Conservation (phyloP, 2,329 filamentous ascomycete species). For the Monilinia laxa region DNA sequence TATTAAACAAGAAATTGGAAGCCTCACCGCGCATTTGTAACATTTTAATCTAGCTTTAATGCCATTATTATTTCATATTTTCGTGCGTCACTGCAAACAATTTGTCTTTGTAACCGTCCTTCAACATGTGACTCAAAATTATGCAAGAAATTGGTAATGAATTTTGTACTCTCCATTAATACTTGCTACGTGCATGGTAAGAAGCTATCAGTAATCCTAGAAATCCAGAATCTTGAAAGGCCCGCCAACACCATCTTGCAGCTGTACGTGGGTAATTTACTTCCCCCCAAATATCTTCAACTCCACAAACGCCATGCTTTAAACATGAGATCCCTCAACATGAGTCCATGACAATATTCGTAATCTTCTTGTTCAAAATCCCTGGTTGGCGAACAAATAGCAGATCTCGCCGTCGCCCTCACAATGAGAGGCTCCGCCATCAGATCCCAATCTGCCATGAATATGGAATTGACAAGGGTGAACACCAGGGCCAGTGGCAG, state of each 20-base stretch:
- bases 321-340: background rate
- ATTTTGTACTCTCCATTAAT: background rate
- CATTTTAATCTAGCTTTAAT: background rate
- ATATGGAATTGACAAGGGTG: slow-evolving; percentile 28
- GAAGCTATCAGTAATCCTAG: background rate
- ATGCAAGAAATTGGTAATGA: background rate
- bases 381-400: background rate
- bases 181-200: too few relatives aligned
- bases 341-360: background rate
- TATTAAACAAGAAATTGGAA: too few relatives aligned
- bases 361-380: background rate
- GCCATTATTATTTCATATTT: background rate
- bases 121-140: background rate
- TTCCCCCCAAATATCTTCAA: background rate
- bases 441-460: slow-evolving; percentile 8
- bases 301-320: background rate
- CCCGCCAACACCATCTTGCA: background rate
- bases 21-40: too few relatives aligned
- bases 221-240: background rate
- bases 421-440: background rate
- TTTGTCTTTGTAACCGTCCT: too few relatives aligned
- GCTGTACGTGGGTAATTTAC: background rate
- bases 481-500: slow-evolving; percentile 10
- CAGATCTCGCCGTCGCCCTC: background rate
- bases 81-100: background rate